Evolutionary conservation across 495 filamentous ascomycete genomes (phyloP).

Genomic region (Penicillium daleae): DNA sequence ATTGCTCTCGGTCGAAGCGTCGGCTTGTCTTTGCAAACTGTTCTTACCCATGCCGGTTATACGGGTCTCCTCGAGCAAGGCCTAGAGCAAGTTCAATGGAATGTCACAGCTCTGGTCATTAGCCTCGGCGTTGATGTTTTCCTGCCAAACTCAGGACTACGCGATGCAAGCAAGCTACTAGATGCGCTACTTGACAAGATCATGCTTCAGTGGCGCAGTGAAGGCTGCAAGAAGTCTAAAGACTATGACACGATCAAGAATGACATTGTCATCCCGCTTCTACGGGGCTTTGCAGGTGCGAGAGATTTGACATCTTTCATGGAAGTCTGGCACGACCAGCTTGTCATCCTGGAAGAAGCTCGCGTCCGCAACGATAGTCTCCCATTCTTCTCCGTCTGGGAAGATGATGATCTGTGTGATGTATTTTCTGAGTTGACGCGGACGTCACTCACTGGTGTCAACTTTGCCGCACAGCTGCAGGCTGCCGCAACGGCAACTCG

Average conservation of each 20-base stretch:
- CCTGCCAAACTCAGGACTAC: slow-evolving; percentile 55
- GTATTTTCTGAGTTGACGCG: slow-evolving; percentile 43
- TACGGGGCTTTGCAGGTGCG: slow-evolving; percentile 64
- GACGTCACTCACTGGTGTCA: slow-evolving; percentile 37
- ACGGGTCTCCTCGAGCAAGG: slow-evolving; percentile 48
- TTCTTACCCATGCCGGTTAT: slow-evolving; percentile 48
- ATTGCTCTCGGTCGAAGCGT: slow-evolving; percentile 47
- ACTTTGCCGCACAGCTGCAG: slow-evolving; percentile 39
- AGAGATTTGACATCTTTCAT: slow-evolving; percentile 71
- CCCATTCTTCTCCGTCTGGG: slow-evolving; percentile 56
- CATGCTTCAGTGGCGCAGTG: slow-evolving; percentile 39
- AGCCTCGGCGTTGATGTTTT: slow-evolving; percentile 73
- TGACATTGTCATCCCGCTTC: slow-evolving; percentile 58
- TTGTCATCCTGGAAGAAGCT: slow-evolving; percentile 51
- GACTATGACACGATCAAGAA: slow-evolving; percentile 40
- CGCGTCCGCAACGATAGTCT: slow-evolving; percentile 35
- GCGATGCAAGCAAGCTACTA: slow-evolving; percentile 46
- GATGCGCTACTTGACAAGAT: slow-evolving; percentile 47
- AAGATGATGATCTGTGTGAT: slow-evolving; percentile 60
- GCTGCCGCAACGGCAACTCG: slow-evolving; percentile 35
- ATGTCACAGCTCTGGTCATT: slow-evolving; percentile 61
- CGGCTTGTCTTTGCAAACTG: slow-evolving; percentile 47
- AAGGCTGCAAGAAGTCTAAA: slow-evolving; percentile 10
- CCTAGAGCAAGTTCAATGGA: slow-evolving; percentile 58
- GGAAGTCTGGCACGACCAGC: slow-evolving; percentile 64